phyloP scores from a whole-genome alignment of 75 land plant species.

The Picea sitchensis region DNA sequence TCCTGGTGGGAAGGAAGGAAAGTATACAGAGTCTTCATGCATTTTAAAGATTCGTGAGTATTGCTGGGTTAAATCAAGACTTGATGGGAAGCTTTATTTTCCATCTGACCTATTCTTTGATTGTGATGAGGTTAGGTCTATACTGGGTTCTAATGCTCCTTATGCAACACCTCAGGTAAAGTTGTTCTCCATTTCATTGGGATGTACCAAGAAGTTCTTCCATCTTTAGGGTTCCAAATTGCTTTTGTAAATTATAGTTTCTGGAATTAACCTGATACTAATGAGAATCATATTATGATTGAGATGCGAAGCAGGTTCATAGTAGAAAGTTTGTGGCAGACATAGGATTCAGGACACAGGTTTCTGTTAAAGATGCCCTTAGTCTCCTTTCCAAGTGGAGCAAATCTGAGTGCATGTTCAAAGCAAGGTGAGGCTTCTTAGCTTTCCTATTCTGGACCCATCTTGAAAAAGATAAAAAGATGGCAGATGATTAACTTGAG shows the following conservation, averaged over 20 bases:
- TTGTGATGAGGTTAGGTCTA: slow-evolving; percentile 50
- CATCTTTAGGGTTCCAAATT: not conserved
- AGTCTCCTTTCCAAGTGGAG: slow-evolving; percentile 49
- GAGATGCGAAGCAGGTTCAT: slow-evolving; percentile 40
- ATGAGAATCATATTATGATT: not conserved
- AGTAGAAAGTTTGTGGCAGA: slow-evolving; percentile 46
- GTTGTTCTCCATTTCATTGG: slow-evolving; percentile 1
- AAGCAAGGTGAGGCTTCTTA: slow-evolving; percentile 48
- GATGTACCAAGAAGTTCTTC: not conserved
- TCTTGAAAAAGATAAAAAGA: not conserved
- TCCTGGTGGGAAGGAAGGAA: slow-evolving; percentile 12
- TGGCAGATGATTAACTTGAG: too few species aligned
- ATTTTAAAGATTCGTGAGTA: slow-evolving; percentile 43
- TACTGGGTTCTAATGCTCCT: slow-evolving; percentile 67
- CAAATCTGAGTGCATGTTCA: slow-evolving; percentile 28
- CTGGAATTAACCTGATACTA: not conserved
- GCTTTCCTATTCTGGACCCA: not conserved
- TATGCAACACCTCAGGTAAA: slow-evolving; percentile 81
- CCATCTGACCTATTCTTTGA: slow-evolving; percentile 69
- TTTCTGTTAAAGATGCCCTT: slow-evolving; percentile 52
- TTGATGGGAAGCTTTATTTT: slow-evolving; percentile 56
- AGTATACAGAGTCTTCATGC: slow-evolving; percentile 53
- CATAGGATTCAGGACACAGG: slow-evolving; percentile 70
- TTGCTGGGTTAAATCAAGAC: slow-evolving; percentile 69
- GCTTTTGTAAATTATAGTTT: not conserved